Evolutionary conservation across 225 moss, liverwort and hornwort species (phyloP), one percentile per base, ranked within the genome.

Genomic region (Thuidium tamariscinum): DNA sequence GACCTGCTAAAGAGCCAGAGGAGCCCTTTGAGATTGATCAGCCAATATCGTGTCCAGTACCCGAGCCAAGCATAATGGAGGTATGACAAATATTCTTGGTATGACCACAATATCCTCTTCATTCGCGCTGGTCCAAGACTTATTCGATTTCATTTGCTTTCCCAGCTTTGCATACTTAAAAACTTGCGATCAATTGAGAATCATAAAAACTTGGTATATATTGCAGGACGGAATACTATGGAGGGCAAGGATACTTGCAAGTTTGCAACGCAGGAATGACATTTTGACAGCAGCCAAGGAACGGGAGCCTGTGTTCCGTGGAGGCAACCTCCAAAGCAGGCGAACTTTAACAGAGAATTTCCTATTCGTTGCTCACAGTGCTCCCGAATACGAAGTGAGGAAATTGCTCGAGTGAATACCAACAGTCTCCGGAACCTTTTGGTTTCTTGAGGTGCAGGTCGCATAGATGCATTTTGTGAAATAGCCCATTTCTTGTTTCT

Each of bases 1-100:
- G 34, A 79, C 73, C 84, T n/a, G 66, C 63, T 48, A 81, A 63
- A 68, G 65, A 48, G 80, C 87, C 81, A 37, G 83, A 80, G 64
- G 92, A 89, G 83, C 92, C 92, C 59, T 68, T 79, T 4, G 92
- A 92, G 85, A 63, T 73, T 51, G 92, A 92, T 83, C 90, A 91
- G 73, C 90, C 92, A 64, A 46, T 90, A 54, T 46, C 30, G 71
- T 89, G 90, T 86, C 92, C 92, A 18, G 26, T 34, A 72, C 61
- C 89, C 49, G 92, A 90, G 64, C 89, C 90, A 74, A 91, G 87
- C 77, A 92, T 91, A 39, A 87, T 84, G 83, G 80, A 92, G 90
- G 92, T 92, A 84, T 60, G 51, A 39, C 57, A 82, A n/a, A 37
- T 32, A 51, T 51, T 60, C 13, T 59, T 41, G 26, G 8, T 55